phyloP scores from a whole-genome alignment of 306 rosid genomes.

The Malus sylvestris region DNA sequence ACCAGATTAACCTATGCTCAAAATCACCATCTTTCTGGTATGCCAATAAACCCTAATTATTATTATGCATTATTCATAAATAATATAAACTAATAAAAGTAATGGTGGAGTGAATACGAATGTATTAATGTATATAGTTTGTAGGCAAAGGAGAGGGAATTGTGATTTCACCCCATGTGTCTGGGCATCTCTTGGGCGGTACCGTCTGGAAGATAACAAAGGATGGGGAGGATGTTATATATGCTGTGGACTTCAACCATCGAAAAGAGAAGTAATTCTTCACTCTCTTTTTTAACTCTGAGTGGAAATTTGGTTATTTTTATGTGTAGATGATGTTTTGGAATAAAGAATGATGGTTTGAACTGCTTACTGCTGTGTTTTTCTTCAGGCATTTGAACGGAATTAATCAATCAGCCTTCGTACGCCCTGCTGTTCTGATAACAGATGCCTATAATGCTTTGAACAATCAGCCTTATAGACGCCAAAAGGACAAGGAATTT shows the following conservation, averaged over 20 bases:
- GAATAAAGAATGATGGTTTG: neutral
- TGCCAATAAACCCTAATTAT: neutral
- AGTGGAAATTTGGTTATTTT: neutral
- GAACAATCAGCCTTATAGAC: slow-evolving; percentile 91
- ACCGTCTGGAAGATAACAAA: slow-evolving; percentile 91
- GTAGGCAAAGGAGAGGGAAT: slow-evolving; percentile 93
- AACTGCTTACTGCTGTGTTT: slow-evolving; percentile 33
- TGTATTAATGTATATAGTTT: neutral
- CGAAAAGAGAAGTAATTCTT: slow-evolving; percentile 71
- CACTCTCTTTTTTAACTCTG: neutral
- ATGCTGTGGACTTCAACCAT: slow-evolving; percentile 96
- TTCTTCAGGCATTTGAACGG: slow-evolving; percentile 90
- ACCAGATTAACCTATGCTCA: slow-evolving; percentile 92
- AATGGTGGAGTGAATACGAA: neutral
- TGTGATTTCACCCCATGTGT: slow-evolving; percentile 89
- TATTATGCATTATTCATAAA: neutral
- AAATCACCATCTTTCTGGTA: slow-evolving; percentile 88
- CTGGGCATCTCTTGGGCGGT: slow-evolving; percentile 97
- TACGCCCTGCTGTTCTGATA: slow-evolving; percentile 91
- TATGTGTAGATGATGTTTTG: neutral
- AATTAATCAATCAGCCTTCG: slow-evolving; percentile 73
- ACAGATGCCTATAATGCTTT: slow-evolving; percentile 98
- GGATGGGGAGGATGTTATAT: slow-evolving; percentile 94
- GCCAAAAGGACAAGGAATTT: slow-evolving; percentile 87
- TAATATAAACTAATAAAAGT: neutral